Conservation (phyloP, 768 basidiomycete genomes). For the Trametes sanguinea region DNA sequence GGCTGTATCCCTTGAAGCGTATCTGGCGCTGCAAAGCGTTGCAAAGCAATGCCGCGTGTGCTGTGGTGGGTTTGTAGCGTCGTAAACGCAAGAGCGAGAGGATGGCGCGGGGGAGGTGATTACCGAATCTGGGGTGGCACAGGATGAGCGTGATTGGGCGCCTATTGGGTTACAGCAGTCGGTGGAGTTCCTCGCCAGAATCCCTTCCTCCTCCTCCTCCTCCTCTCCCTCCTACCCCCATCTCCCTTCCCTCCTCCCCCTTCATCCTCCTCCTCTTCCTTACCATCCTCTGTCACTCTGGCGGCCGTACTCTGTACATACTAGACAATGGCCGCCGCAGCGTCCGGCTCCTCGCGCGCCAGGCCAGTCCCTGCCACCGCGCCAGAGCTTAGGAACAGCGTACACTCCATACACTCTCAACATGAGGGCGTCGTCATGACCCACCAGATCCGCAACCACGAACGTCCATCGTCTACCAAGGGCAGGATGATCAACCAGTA, state of each 20-base stretch:
- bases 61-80: too few species aligned
- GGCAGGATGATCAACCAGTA: constrained; percentile 80
- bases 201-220: constrained; percentile 5
- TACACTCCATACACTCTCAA: constrained; percentile 31
- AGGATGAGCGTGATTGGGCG: constrained; percentile 19
- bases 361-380: constrained; percentile 11
- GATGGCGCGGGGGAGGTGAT: not conserved
- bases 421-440: constrained; percentile 53
- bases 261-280: constrained; percentile 1
- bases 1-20: constrained; percentile 14
- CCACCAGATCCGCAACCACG: constrained; percentile 34
- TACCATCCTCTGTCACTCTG: constrained; percentile 7
- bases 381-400: constrained; percentile 21
- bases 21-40: not conserved
- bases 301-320: constrained; percentile 22
- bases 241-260: constrained; percentile 8
- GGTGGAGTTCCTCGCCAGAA: constrained; percentile 14
- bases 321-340: constrained; percentile 25
- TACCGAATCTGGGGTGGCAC: not conserved
- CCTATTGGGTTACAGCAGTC: not conserved
- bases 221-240: constrained; percentile 1
- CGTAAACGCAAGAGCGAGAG: not conserved
- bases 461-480: constrained; percentile 37
- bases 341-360: constrained; percentile 21
- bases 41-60: too few species aligned